Conservation (phyloP, 2,329 filamentous ascomycete genomes). For the Fusarium sambucinum region DNA sequence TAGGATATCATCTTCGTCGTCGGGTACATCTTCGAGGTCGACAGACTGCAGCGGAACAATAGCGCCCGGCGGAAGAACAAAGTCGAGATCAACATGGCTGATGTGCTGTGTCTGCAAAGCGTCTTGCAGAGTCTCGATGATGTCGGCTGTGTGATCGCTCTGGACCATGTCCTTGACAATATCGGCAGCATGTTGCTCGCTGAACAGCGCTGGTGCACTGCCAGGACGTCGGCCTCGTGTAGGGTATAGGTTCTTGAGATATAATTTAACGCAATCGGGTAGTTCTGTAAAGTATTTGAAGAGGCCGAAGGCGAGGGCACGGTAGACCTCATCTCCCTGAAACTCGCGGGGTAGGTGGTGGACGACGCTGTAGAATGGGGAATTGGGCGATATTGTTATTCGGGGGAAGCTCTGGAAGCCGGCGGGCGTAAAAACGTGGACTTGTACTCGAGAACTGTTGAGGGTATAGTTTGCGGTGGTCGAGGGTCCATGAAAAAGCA, state of each 20-base stretch:
- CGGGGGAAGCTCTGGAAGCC: slow-evolving; percentile 91
- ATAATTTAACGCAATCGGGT: slow-evolving; percentile 78
- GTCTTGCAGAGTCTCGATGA: slow-evolving; percentile 78
- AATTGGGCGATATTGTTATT: slow-evolving; percentile 92
- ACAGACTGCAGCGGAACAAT: slow-evolving; percentile 74
- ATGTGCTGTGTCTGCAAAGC: slow-evolving; percentile 85
- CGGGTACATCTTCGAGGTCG: slow-evolving; percentile 69
- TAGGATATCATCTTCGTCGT: slow-evolving; percentile 74
- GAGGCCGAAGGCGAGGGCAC: slow-evolving; percentile 90
- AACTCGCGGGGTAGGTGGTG: slow-evolving; percentile 90
- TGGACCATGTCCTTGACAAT: slow-evolving; percentile 86
- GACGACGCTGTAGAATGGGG: slow-evolving; percentile 90
- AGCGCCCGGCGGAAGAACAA: slow-evolving; percentile 83
- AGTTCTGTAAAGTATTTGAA: slow-evolving; percentile 95
- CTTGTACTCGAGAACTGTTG: slow-evolving; percentile 93
- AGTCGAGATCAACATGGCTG: slow-evolving; percentile 87
- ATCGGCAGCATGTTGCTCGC: slow-evolving; percentile 92
- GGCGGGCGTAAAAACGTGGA: slow-evolving; percentile 90
- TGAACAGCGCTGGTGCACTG: slow-evolving; percentile 78
- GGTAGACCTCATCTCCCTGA: slow-evolving; percentile 93
- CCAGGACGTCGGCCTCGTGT: slow-evolving; percentile 69
- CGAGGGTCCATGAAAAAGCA: slow-evolving; percentile 93
- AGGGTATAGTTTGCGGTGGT: slow-evolving; percentile 87
- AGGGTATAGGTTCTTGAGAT: slow-evolving; percentile 71
- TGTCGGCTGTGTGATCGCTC: slow-evolving; percentile 80